Evolutionary conservation across 2,329 filamentous ascomycete genomes (phyloP), one percentile per base, ranked within the genome.

Genomic region (Penicillium sp.): DNA sequence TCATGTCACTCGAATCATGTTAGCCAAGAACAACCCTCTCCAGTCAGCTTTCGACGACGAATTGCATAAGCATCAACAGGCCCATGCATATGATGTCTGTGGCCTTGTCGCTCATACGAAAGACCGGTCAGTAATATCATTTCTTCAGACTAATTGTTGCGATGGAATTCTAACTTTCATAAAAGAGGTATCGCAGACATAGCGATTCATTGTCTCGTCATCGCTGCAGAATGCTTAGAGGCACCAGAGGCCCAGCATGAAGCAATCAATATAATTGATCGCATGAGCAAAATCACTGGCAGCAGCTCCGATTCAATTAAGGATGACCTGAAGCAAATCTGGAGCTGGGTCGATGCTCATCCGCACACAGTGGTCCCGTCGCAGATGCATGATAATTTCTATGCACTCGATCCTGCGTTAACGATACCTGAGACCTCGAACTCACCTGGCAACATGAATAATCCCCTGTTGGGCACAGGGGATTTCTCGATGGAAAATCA

Each of bases 31-130:
- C 21, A 88, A 96, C 68, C 92, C 92, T 0, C 80, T 86, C 36
- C 78, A 83, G 10, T 76, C 81, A 7, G 80, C 84, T 36, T 77
- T 78, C 16, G 79, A 81, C 2, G 78, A 84, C 4, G 87, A 91
- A 55, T 90, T 93, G 83, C 83, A 82, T 44, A 79, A 82, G 4
- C 81, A 89, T 66, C 86, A 89, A 63, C 79, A 87, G 45, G 83
- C 85, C 57, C 90, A 97, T 67, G 88, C 91, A 0, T 87, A 89
- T 61, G 88, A 92, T 68, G 88, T 96, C 22, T 97, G 92, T 68
- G 93, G 93, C 13, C 95, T 97, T 57, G 86, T 90, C 22, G 89
- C 90, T 2, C 91, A 96, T 68, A 86, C 88, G 48, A 89, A 92
- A 65, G 91, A 96, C 68, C 81, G 84, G 79, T 82, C 68, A 63